Conservation (phyloP, 2,329 filamentous ascomycete genomes). For the Exophiala spinifera region DNA sequence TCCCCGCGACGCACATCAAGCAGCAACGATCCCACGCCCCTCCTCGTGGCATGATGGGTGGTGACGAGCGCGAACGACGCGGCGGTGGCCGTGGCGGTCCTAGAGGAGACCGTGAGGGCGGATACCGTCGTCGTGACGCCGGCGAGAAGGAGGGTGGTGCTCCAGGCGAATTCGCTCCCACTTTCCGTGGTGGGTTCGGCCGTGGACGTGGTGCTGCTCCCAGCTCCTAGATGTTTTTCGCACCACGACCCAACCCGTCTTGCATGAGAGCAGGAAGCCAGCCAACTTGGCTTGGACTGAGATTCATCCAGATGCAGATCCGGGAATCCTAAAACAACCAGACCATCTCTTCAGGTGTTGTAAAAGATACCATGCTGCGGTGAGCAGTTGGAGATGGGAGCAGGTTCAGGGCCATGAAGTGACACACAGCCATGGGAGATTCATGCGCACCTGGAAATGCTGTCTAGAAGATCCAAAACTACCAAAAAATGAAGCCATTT, state of each 20-base stretch:
- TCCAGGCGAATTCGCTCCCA: slow-evolving; percentile 85
- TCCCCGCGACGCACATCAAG: slow-evolving; percentile 99
- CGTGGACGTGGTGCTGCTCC: slow-evolving; percentile 77
- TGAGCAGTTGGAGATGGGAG: background rate
- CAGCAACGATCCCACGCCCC: slow-evolving; percentile 98
- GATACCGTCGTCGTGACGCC: slow-evolving; percentile 87
- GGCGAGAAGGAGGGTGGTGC: slow-evolving; percentile 89
- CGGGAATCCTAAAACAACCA: no score
- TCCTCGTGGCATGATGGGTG: slow-evolving; percentile 96
- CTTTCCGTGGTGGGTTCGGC: slow-evolving; percentile 88
- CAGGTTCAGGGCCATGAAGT: background rate
- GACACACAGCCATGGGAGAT: no score
- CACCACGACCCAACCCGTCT: no score
- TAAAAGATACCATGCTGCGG: background rate
- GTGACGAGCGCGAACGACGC: slow-evolving; percentile 77
- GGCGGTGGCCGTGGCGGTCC: slow-evolving; percentile 76
- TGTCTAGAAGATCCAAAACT: background rate
- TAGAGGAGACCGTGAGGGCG: slow-evolving; percentile 78
- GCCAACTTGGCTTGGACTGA: background rate
- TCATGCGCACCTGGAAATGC: no score
- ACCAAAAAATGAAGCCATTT: background rate
- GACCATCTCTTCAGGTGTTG: background rate
- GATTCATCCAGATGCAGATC: background rate
- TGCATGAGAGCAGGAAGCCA: background rate
- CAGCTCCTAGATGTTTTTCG: slow-evolving; percentile 23